Evolutionary conservation across 345 rosid species (phyloP), one percentile per base, ranked within the genome.

Genomic region (Mangifera indica): DNA sequence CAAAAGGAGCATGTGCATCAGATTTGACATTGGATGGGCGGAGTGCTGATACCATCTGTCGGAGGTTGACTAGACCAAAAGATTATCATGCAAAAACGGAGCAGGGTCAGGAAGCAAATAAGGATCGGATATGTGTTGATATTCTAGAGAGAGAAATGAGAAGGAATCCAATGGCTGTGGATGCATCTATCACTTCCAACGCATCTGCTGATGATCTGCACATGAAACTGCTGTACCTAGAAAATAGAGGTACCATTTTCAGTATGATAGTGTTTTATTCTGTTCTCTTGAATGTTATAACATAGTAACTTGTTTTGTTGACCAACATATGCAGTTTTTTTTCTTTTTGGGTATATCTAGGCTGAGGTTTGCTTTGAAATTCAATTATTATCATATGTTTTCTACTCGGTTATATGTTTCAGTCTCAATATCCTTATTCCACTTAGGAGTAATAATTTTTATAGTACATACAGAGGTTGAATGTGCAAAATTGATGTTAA

Each of bases 221-320:
- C 76, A 95, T 92, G 98, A 92, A 86, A 74, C 81, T 95, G 67
- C 72, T 91, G 17, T 91, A 95, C 85, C 84, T 95, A 71, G 99
- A 95, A 86, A 95, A 92, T 72, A 80, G 99, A 92, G 99, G 99
- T 95, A 82, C 42, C 67, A 20, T 66, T 67, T 55, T 66, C 51
- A 26, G 18, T 45, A 70, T 70, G 40, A 37, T 63, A 21, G 52
- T 60, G 8, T 15, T 25, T 4, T 12, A 54, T 37, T 56, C 18
- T 25, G 25, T 20, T 32, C 21, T 63, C 42, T 57, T 45, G 70
- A 55, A 42, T 53, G 11, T 3, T 46, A 40, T 69, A 22, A 37
- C 32, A 29, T 29, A 29, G 9, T 37, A 1, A 37, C 21, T 18
- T 62, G 49, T 62, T 62, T 62, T 40, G 44, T 40, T 18, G 26